Conservation (phyloP, 2,329 filamentous ascomycete genomes). For the Akanthomyces uredinophilus region DNA sequence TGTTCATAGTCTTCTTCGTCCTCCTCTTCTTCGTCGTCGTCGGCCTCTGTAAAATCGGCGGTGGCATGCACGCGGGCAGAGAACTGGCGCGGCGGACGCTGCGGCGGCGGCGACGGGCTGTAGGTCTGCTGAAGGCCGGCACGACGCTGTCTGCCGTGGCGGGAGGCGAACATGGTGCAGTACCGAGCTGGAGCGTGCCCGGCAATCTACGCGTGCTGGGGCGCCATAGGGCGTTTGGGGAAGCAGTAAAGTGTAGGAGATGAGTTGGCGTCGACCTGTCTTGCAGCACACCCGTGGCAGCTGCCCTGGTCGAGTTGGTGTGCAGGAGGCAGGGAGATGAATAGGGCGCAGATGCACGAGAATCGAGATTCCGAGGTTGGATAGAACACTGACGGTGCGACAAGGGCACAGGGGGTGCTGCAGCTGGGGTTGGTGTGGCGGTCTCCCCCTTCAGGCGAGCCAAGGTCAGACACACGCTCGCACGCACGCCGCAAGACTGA, state of each 20-base stretch:
- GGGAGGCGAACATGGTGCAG: conserved; percentile 36
- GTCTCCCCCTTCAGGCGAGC: conserved; percentile 5
- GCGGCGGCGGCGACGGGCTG: conserved; percentile 29
- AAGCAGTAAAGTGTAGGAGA: neutral
- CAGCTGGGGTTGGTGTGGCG: conserved; percentile 3
- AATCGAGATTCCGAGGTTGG: conserved; percentile 12
- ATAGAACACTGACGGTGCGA: conserved; percentile 4
- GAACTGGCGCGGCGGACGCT: conserved; percentile 23
- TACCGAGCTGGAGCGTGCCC: conserved; percentile 11
- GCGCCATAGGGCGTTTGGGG: conserved; percentile 8
- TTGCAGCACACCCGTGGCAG: neutral
- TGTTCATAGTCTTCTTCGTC: conserved; percentile 34
- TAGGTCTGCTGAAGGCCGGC: conserved; percentile 26
- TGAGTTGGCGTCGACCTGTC: neutral
- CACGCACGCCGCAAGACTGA: neutral
- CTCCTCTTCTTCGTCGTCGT: conserved; percentile 49
- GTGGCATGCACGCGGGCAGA: conserved; percentile 45
- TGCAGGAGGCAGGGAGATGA: neutral
- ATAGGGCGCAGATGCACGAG: conserved; percentile 1
- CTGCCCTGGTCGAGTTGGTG: neutral
- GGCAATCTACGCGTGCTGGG: conserved; percentile 2
- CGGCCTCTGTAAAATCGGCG: conserved; percentile 61
- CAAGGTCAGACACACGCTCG: conserved; percentile 1
- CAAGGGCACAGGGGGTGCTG: conserved; percentile 5
- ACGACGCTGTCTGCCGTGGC: conserved; percentile 29